Evolutionary conservation across 768 basidiomycete genomes (phyloP), one percentile per base, ranked within the genome.

Genomic region (Russula earlei): DNA sequence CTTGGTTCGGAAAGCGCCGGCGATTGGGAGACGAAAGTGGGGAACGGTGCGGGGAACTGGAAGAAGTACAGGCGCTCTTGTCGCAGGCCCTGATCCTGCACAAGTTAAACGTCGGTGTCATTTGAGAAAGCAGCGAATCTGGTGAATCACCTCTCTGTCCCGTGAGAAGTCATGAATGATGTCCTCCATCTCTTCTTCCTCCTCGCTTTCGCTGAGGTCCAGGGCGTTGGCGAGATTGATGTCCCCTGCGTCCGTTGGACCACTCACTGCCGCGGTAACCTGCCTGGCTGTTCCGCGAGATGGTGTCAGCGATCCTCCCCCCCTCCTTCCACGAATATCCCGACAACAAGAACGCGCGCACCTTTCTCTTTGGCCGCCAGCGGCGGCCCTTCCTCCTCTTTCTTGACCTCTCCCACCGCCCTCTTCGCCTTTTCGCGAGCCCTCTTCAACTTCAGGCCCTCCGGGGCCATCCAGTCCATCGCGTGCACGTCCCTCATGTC

Each of bases 381-480:
- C 20, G 66, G 64, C 40, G 60, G 52, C 25, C 61, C 52, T 7
- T 49, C 47, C 43, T 76, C 75, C 63, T 82, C 79, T 43, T 73
- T 74, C 67, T 81, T 81, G 11, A 71, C 62, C 54, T 64, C 62
- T 20, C 37, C 56, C 0, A 27, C 52, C 37, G 63, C 57, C 17
- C 63, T 67, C 56, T 67, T 72, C 55, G 73, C 73, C 42, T 68
- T 69, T 54, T 66, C 63, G 43, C 71, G 69, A 34, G 64, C 63
- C 17, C 67, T 74, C 52, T 82, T 79, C 61, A 72, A 82, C 52
- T 71, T 74, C 52, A 91, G 65, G 58, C 77, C 82, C 65, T 91
- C 87, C 0, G 90, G 90, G 8, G 90, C 90, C 84, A 89, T 89
- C 82, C 84, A 90, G 67, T 92, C 90, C 81, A 92, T 80, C 58